Evolutionary conservation across 345 rosid genomes (phyloP), one percentile per base, ranked within the genome.

Genomic region (Eucalyptus virginea): DNA sequence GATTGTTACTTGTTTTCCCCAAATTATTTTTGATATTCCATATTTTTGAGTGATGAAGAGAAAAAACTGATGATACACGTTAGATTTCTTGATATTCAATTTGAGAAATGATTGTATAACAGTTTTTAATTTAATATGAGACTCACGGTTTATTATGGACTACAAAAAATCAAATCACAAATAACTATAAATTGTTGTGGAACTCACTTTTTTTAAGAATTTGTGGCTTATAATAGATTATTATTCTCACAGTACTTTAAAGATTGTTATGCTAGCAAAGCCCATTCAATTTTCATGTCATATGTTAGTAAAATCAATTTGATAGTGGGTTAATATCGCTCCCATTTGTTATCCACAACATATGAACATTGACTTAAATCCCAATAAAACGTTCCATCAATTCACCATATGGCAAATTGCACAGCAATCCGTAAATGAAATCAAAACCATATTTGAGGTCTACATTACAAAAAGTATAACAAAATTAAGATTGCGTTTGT

Each of bases 231-330:
- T 52, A 19, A 19, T 19, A 19, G 5, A 52, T 52, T 52, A 52
- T 52, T 18, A 52, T 52, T 19, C 1, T 7, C 2, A 52, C 4
- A 9, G 10, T 52, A 19, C 0, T 0, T 0, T 52, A 52, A 52
- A 0, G 4, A 52, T 4, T 52, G 0, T 51, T 51, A 52, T 52
- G 4, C 9, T 51, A 52, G 56, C 4, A 52, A 52, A 18, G 0
- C 24, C 10, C 1, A 19, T 52, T 8, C 26, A 0, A 52, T 52
- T 52, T 52, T 52, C 58, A 52, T 52, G 58, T 52, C 56, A 52
- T 7, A 0, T 19, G 56, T 52, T 52, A 52, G 56, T 52, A 52
- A 52, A 52, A 65, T 65, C 19, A 30, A n/a, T 1, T 0, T n/a
- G 6, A n/a, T 14, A 65, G 17, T 8, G 5, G 37, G 72, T n/a